Conservation (phyloP, 441 rosid genomes). For the Erysimum cheiri region DNA sequence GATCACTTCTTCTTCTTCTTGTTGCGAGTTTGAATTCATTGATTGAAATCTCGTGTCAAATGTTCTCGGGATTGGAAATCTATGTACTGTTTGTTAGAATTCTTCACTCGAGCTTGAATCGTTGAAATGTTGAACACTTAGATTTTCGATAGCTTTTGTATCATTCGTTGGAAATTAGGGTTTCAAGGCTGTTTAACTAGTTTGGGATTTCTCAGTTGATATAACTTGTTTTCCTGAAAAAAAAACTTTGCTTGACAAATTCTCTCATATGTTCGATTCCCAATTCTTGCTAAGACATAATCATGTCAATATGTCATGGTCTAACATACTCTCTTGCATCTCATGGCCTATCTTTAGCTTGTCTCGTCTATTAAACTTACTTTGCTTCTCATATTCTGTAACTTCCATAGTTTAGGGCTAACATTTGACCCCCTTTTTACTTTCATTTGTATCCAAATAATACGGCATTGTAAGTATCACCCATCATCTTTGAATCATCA, state of each 20-base stretch:
- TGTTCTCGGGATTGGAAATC: not conserved
- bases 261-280: not conserved
- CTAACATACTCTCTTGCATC: not conserved
- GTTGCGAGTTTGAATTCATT: not conserved
- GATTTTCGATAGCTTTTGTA: not conserved
- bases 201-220: not conserved
- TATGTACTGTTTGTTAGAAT: not conserved
- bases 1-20: slow-evolving; percentile 1
- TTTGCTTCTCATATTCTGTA: slow-evolving; percentile 3
- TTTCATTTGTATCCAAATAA: not conserved
- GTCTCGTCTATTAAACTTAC: not conserved
- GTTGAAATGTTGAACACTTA: not conserved
- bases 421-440: not conserved
- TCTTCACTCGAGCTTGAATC: not conserved
- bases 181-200: not conserved
- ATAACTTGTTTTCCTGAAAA: not conserved
- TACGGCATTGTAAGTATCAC: not conserved
- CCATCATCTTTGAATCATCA: not conserved
- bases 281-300: not conserved
- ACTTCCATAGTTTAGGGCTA: slow-evolving; percentile 3
- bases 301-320: not conserved
- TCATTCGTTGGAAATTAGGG: not conserved
- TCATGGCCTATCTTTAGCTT: not conserved
- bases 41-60: slow-evolving; percentile 7
- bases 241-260: not conserved